Conservation (phyloP, 495 filamentous ascomycete genomes). For the Tuber calosporum region DNA sequence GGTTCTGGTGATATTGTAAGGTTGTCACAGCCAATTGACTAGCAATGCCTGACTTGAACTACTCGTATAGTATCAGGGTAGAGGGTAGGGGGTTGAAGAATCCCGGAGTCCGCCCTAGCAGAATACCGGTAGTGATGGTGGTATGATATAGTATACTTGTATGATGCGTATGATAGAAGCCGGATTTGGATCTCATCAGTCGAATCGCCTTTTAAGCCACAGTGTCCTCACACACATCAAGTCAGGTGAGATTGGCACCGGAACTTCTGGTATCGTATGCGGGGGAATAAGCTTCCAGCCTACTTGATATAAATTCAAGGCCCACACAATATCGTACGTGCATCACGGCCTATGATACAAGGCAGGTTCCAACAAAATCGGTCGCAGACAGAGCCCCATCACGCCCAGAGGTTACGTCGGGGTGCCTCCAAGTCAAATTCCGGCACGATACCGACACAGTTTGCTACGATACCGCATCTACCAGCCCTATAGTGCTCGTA, state of each 20-base stretch:
- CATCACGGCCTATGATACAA: no score
- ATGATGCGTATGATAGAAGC: neutral
- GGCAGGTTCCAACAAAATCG: neutral
- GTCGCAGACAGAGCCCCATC: neutral
- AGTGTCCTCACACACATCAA: neutral
- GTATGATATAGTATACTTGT: no score
- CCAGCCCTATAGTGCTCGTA: no score
- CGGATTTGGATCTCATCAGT: neutral
- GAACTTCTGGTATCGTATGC: neutral
- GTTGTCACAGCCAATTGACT: neutral
- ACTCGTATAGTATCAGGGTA: no score
- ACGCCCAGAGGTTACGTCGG: neutral
- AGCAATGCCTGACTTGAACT: neutral
- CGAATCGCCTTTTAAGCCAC: neutral
- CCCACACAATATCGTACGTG: no score
- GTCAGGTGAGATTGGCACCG: neutral
- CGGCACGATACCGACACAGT: neutral
- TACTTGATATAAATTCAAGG: no score
- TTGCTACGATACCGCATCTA: no score
- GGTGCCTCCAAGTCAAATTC: neutral
- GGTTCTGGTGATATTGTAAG: neutral
- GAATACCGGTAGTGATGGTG: no score
- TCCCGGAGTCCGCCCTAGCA: no score
- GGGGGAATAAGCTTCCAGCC: neutral
- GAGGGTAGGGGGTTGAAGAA: neutral